These are phyloP conservation scores for Verticillium isaacii DNA, from an alignment of 2,329 filamentous ascomycete genomes.

Conservation along the genomic window DNA sequence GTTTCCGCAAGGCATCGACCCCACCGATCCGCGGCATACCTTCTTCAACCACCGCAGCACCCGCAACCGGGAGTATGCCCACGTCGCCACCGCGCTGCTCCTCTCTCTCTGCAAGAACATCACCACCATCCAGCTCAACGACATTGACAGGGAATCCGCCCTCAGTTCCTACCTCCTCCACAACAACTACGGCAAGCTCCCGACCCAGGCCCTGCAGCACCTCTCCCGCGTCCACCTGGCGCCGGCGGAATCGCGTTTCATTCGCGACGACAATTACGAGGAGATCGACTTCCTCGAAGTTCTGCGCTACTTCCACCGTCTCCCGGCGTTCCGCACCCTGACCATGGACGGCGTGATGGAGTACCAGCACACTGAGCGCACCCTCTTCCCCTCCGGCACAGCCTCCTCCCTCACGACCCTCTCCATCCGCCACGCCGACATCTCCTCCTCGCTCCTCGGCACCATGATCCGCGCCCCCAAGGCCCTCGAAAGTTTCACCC, in stretches of 20 bases:
- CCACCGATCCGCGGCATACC: neutral
- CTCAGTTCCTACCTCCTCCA: slow-evolving; percentile 3
- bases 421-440: slow-evolving; percentile 5
- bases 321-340: slow-evolving; percentile 2
- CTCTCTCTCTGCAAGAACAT: slow-evolving; percentile 3
- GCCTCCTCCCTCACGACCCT: slow-evolving; percentile 7
- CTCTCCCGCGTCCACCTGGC: neutral
- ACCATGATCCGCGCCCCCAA: slow-evolving; percentile 9
- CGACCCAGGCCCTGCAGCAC: slow-evolving; percentile 2
- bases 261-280: neutral
- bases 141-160: neutral
- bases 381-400: slow-evolving; percentile 3
- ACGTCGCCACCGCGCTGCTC: neutral
- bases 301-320: slow-evolving; percentile 9
- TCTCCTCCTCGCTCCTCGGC: slow-evolving; percentile 1
- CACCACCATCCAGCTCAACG: neutral
- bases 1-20: rapidly evolving
- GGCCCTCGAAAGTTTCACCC: slow-evolving; percentile 4
- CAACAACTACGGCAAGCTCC: slow-evolving; percentile 5
- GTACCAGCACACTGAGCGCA: neutral
- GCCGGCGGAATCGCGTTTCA: no score
- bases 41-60: no score
- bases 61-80: neutral
- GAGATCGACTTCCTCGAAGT: slow-evolving; percentile 4
- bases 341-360: slow-evolving; percentile 8